These are phyloP conservation scores for Rhododendron kiyosumense DNA, from an alignment of 148 eudicot genomes.

Conservation along the genomic window DNA sequence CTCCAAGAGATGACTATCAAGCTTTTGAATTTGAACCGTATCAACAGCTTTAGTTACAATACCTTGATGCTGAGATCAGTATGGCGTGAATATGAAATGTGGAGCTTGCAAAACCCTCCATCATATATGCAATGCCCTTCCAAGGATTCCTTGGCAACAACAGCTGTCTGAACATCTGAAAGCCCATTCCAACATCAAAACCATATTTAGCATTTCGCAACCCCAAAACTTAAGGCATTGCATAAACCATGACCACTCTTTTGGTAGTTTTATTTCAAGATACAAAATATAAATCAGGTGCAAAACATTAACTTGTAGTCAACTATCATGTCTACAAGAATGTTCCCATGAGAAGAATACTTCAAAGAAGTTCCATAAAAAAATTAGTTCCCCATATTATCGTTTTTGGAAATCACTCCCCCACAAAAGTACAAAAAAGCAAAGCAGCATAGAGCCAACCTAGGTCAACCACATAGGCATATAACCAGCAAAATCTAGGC, in stretches of 20 bases:
- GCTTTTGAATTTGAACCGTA: not conserved
- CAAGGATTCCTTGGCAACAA: constrained; percentile 88
- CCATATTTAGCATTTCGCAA: not conserved
- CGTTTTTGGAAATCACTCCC: not conserved
- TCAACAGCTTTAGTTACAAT: not conserved
- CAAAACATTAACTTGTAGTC: not conserved
- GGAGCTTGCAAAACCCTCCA: constrained; percentile 98
- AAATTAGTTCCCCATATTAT: not conserved
- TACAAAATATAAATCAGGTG: not conserved
- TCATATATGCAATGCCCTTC: constrained; percentile 99
- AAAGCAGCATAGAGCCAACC: not conserved
- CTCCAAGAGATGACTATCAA: not conserved
- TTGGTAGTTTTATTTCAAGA: not conserved
- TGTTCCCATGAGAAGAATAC: not conserved
- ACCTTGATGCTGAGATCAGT: constrained; percentile 98
- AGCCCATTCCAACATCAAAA: constrained; percentile 4
- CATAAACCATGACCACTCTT: not conserved
- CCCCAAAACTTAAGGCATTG: not conserved
- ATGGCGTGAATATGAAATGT: constrained; percentile 89
- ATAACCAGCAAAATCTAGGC: not conserved
- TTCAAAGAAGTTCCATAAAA: not conserved
- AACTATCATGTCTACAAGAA: not conserved
- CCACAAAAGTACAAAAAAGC: not conserved
- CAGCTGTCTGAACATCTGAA: constrained; percentile 90
- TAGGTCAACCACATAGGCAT: not conserved